Evolutionary conservation across 2,329 filamentous ascomycete genomes (phyloP).

Genomic region (Neonectria sp.): DNA sequence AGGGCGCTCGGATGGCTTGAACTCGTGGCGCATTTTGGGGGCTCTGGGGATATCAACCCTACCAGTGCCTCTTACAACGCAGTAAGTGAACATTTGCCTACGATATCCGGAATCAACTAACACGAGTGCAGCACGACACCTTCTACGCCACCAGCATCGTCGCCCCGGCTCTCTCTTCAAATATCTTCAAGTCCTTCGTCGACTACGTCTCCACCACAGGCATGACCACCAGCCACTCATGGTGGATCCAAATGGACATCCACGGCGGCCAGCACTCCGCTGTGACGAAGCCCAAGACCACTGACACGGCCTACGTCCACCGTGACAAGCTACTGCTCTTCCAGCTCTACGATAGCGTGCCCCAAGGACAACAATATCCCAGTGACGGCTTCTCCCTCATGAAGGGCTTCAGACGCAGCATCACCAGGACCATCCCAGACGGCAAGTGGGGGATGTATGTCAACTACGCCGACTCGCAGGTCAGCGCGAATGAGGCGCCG

Average conservation of each 20-base stretch:
- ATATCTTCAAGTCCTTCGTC: conserved; percentile 46
- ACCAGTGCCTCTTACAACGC: conserved; percentile 43
- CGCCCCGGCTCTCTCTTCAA: conserved; percentile 39
- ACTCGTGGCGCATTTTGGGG: conserved; percentile 44
- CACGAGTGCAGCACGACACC: conserved; percentile 43
- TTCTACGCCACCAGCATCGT: conserved; percentile 52
- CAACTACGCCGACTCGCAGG: conserved; percentile 58
- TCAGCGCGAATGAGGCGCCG: conserved; percentile 53
- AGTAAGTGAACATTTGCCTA: conserved; percentile 27
- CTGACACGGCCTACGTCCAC: conserved; percentile 56
- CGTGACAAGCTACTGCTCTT: conserved; percentile 65
- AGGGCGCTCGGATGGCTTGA: conserved; percentile 46
- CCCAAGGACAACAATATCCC: conserved; percentile 47
- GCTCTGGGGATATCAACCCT: conserved; percentile 38
- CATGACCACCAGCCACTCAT: conserved; percentile 37
- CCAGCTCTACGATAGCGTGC: conserved; percentile 63
- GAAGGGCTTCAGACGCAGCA: conserved; percentile 52
- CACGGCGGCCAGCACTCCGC: conserved; percentile 55
- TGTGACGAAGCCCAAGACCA: conserved; percentile 49
- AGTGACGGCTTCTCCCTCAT: conserved; percentile 53
- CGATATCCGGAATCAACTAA: neutral
- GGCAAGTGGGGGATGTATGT: conserved; percentile 58
- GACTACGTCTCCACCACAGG: conserved; percentile 41
- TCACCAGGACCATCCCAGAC: conserved; percentile 46
- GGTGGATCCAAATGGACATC: conserved; percentile 52